Evolutionary conservation across 352 stramenopile genomes (phyloP), one percentile per base, ranked within the genome.

Genomic region (Elongisporangium anandrum): DNA sequence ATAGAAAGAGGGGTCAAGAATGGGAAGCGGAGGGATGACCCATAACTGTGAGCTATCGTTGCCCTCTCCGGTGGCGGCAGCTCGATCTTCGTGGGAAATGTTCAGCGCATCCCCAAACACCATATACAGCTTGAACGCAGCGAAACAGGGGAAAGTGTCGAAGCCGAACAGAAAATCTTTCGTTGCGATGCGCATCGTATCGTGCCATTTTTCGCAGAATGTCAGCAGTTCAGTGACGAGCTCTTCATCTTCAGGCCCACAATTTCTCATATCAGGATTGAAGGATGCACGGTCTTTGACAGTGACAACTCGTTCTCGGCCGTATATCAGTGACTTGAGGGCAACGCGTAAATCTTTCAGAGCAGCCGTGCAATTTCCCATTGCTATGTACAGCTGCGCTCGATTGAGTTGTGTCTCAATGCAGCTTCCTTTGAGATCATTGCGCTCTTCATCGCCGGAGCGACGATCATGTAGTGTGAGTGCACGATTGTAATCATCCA

Each of bases 161-260:
- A 87, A 63, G 15, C 56, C 74, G 34, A 75, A 85, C 8, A 88
- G 59, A 21, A 84, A 85, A 48, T 87, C 79, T 6, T 77, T 74
- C n/a, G 77, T 66, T 1, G 76, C 74, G 23, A 87, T 77, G 13
- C 65, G 60, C 50, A 87, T 63, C 0, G 76, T 77, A 6, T 63
- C 52, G 3, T 64, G 57, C 79, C 79, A 88, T 12, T 85, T 76
- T 3, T 63, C 59, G 41, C 76, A 85, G 50, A 84, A 87, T 3
- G 55, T 52, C 5, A 79, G 58, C 16, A 87, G 50, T 6, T 77
- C 62, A 1, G 59, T 58, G 0, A 66, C 65, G 0, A 80, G 52
- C 17, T 59, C 52, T 53, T 81, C 66, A 10, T 80, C 63, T 6
- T 63, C 60, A 3, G 63, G 61, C 5, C 47, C 26, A 49, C 57